Conservation (phyloP, 2,329 filamentous ascomycete genomes). For the Verticillium dahliae region DNA sequence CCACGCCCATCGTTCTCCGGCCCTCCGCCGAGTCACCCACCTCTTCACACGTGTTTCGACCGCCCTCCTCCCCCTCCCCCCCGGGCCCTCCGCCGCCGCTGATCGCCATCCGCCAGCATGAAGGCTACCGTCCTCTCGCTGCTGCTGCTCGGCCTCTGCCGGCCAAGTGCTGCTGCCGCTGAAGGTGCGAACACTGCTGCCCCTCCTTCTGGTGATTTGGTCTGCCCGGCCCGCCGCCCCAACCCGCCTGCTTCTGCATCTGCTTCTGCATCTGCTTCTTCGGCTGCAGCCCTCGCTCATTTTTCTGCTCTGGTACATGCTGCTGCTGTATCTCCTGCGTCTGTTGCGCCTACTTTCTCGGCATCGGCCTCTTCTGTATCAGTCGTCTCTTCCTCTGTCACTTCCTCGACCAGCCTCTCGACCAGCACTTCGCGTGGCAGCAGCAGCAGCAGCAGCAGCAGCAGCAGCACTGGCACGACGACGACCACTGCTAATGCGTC, state of each 20-base stretch:
- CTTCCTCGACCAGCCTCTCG: background rate
- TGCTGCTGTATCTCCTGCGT: background rate
- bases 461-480: background rate
- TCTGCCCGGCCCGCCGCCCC: background rate
- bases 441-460: background rate
- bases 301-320: background rate
- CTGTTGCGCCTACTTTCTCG: background rate
- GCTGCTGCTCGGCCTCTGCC: conserved; percentile 1
- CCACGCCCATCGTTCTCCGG: too few species aligned
- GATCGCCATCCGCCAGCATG: background rate
- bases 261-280: background rate
- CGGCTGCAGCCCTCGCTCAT: background rate
- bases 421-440: background rate
- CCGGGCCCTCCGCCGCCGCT: background rate
- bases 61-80: background rate
- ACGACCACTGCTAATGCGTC: conserved; percentile 1
- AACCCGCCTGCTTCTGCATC: background rate
- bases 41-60: background rate
- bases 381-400: background rate
- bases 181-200: background rate
- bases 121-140: background rate
- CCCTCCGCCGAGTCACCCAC: background rate
- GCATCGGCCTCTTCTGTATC: background rate
- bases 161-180: background rate
- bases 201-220: background rate